Percentiles rank a stretch among this genome's conserved stretches.
These are phyloP conservation scores for Sporothrix sp. DNA, from an alignment of 2,329 filamentous ascomycete genomes.

Conservation along the genomic window DNA sequence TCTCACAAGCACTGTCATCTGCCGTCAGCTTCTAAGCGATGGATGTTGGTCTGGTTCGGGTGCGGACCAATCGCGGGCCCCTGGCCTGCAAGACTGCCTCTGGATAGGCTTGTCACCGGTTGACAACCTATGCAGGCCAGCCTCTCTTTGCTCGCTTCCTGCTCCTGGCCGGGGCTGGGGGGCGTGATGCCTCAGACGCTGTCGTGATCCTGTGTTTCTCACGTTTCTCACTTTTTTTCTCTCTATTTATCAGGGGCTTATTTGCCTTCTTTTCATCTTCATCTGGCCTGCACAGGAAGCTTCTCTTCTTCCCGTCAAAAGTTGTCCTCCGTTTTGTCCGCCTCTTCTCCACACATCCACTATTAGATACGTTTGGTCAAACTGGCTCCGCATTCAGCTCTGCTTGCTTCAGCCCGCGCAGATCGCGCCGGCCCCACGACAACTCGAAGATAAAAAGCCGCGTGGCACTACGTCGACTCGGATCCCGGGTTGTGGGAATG, in stretches of 20 bases:
- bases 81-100: neutral
- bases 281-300: too few species aligned
- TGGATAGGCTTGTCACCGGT: slow-evolving; percentile 3
- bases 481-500: neutral
- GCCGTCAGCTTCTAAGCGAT: neutral
- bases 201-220: neutral
- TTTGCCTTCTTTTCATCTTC: neutral
- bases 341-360: too few species aligned
- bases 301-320: too few species aligned
- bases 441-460: neutral
- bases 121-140: neutral
- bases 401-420: neutral
- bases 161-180: neutral
- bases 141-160: neutral
- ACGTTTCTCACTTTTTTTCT: neutral
- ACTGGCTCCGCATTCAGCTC: slow-evolving; percentile 3
- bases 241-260: neutral
- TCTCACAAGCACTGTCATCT: neutral
- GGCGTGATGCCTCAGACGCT: neutral
- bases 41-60: neutral
- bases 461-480: neutral
- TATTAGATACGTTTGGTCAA: too few species aligned
- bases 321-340: too few species aligned
- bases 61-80: neutral
- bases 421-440: slow-evolving; percentile 1